These are phyloP conservation scores for Gossypioides kirkii DNA, from an alignment of 345 rosid genomes.

Conservation along the genomic window DNA sequence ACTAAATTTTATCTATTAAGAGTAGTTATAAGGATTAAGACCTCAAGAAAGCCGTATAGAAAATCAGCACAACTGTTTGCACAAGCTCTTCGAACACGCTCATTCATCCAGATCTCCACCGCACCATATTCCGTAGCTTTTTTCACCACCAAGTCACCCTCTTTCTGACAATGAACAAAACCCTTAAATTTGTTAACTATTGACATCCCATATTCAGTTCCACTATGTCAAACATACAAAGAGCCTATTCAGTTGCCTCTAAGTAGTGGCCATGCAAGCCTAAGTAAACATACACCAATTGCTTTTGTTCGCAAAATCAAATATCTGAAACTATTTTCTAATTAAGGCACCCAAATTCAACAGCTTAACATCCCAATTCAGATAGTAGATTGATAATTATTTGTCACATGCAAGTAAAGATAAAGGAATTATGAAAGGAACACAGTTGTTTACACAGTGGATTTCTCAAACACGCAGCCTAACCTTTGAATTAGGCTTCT, in stretches of 20 bases:
- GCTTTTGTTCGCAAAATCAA: neutral
- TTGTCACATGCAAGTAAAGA: neutral
- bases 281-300: neutral
- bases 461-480: constrained; percentile 14
- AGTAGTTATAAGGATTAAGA: constrained; percentile 34
- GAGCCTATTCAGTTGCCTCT: neutral
- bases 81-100: constrained; percentile 94
- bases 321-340: neutral
- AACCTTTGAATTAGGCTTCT: constrained; percentile 73
- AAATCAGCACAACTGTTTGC: constrained; percentile 92
- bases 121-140: constrained; percentile 97
- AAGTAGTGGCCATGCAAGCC: neutral
- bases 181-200: neutral
- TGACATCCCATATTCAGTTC: neutral
- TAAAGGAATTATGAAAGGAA: neutral
- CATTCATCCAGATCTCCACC: constrained; percentile 98
- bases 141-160: constrained; percentile 82
- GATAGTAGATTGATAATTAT: neutral
- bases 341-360: neutral
- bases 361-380: constrained; percentile 10
- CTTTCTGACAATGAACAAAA: constrained; percentile 38
- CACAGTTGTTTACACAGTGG: neutral
- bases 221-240: neutral
- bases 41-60: constrained; percentile 87
- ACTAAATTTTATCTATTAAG: constrained; percentile 2